phyloP scores from a whole-genome alignment of 139 green algal genomes.

The Chlamydomonas eustigma region DNA sequence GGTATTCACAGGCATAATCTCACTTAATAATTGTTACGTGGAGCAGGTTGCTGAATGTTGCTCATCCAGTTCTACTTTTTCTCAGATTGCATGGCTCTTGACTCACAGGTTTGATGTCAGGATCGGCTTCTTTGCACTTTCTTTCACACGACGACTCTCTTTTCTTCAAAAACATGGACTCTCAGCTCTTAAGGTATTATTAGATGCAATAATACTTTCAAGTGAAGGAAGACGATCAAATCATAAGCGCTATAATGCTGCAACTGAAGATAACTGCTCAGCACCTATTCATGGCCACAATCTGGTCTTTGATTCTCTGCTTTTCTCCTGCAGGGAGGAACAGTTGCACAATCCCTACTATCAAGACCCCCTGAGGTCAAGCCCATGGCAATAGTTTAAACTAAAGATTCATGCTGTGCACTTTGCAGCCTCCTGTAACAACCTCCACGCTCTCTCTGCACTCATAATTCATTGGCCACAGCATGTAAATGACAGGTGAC shows the following conservation, averaged over 20 bases:
- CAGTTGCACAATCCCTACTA: constrained; percentile 4
- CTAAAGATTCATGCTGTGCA: neutral
- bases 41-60: too few relatives aligned
- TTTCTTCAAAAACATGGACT: constrained; percentile 13
- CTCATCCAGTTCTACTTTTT: too few relatives aligned
- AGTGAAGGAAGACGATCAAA: too few relatives aligned
- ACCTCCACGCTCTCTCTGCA: neutral
- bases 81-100: too few relatives aligned
- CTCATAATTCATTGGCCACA: neutral
- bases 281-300: too few relatives aligned
- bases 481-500: neutral
- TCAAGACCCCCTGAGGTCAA: neutral
- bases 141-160: neutral
- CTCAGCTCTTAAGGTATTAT: neutral
- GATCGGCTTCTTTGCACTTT: neutral
- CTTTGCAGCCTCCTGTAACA: neutral
- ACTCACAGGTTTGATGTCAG: neutral
- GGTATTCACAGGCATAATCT: too few relatives aligned
- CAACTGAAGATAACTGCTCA: too few relatives aligned
- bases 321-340: constrained; percentile 7
- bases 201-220: too few relatives aligned
- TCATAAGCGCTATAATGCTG: too few relatives aligned
- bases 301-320: too few relatives aligned
- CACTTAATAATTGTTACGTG: too few relatives aligned
- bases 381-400: constrained; percentile 1